Percentiles rank a stretch among this genome's conserved stretches.
phyloP scores from a whole-genome alignment of 371 early-diverging fungal species.

The Zychaea mexicana region DNA sequence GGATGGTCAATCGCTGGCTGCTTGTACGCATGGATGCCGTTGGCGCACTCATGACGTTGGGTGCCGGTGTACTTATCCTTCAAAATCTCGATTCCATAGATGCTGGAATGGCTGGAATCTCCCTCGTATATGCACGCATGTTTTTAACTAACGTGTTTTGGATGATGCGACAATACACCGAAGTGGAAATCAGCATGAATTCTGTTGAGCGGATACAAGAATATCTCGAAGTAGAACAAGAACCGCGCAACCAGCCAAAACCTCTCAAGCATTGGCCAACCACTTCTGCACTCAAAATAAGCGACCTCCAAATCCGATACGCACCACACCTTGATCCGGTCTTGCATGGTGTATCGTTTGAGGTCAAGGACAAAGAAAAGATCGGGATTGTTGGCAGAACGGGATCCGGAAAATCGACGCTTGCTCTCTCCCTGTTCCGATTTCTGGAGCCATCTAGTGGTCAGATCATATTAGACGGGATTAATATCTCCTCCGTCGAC shows the following conservation, averaged over 20 bases:
- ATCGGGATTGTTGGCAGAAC: slow-evolving; percentile 81
- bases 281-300: slow-evolving; percentile 4
- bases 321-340: slow-evolving; percentile 68
- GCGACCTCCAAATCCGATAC: slow-evolving; percentile 68
- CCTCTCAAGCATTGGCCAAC: slow-evolving; percentile 11
- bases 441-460: slow-evolving; percentile 77
- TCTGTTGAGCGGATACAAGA: slow-evolving; percentile 86
- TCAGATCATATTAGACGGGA: slow-evolving; percentile 73
- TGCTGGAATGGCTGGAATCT: slow-evolving; percentile 85
- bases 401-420: slow-evolving; percentile 80
- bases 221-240: slow-evolving; percentile 74
- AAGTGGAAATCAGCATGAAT: slow-evolving; percentile 82
- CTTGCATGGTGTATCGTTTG: slow-evolving; percentile 66
- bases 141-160: slow-evolving; percentile 54
- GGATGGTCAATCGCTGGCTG: slow-evolving; percentile 91
- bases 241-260: slow-evolving; percentile 45
- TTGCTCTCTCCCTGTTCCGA: slow-evolving; percentile 77
- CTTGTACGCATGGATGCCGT: slow-evolving; percentile 69
- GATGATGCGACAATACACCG: slow-evolving; percentile 62
- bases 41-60: slow-evolving; percentile 70
- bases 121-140: slow-evolving; percentile 76
- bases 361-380: slow-evolving; percentile 68
- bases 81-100: slow-evolving; percentile 56
- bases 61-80: slow-evolving; percentile 64
- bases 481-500: slow-evolving; percentile 76